Percentiles rank a stretch among this genome's conserved stretches.
phyloP scores from a whole-genome alignment of 306 rosid genomes.

The Macrotyloma uniflorum region DNA sequence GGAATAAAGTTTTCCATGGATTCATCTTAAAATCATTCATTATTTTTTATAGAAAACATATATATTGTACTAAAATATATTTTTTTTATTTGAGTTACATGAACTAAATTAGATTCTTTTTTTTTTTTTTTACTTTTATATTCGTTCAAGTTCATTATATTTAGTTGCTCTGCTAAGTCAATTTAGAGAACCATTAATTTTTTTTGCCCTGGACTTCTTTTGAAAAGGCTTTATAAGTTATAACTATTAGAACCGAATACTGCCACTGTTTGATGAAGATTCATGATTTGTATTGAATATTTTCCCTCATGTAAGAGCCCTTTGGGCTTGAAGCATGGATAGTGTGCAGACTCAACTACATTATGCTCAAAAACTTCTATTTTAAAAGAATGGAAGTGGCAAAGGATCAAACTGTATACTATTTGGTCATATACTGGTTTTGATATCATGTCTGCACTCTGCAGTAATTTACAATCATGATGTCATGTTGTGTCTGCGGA shows the following conservation, averaged over 20 bases:
- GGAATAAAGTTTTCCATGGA: neutral
- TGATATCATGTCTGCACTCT: neutral
- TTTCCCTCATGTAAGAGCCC: neutral
- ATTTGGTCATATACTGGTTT: neutral
- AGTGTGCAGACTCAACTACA: neutral
- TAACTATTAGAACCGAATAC: neutral
- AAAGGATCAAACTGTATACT: neutral
- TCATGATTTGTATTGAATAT: neutral
- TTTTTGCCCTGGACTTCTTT: neutral
- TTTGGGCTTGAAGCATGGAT: neutral
- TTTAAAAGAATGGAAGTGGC: neutral
- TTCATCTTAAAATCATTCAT: neutral
- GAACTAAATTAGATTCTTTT: neutral
- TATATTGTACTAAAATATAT: neutral
- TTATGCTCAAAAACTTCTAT: neutral
- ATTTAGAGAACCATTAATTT: neutral
- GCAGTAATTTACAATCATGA: neutral
- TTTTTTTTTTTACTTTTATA: neutral
- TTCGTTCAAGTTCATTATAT: neutral
- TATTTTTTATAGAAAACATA: neutral
- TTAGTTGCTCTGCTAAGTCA: neutral
- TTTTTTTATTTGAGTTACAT: neutral
- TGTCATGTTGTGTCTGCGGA: neutral
- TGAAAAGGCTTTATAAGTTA: neutral
- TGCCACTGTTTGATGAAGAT: neutral